These are phyloP conservation scores for Rhexocercosporidium sp. DNA, from an alignment of 2,329 filamentous ascomycete species.

Conservation along the genomic window DNA sequence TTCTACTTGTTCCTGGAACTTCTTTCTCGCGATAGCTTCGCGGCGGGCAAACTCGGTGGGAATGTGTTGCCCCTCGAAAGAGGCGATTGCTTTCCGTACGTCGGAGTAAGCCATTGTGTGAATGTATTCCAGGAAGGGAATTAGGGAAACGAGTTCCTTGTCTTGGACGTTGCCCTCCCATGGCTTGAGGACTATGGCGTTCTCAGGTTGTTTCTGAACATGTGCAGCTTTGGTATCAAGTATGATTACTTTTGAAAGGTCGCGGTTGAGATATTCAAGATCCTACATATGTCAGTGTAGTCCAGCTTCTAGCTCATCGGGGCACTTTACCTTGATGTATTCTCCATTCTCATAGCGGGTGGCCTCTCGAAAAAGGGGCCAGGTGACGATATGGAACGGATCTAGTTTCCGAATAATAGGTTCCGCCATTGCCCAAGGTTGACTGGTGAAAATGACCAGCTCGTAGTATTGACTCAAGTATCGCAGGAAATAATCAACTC, in stretches of 20 bases:
- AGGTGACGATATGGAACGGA: conserved; percentile 92
- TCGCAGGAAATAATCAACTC: conserved; percentile 94
- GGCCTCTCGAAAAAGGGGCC: conserved; percentile 94
- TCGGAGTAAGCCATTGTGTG: conserved; percentile 92
- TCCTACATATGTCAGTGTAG: conserved; percentile 62
- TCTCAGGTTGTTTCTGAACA: conserved; percentile 91
- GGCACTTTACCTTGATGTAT: conserved; percentile 80
- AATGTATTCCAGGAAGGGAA: conserved; percentile 97
- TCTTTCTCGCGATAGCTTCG: conserved; percentile 82
- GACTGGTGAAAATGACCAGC: conserved; percentile 91
- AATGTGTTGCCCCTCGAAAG: conserved; percentile 88
- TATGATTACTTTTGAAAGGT: conserved; percentile 93
- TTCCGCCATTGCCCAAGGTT: conserved; percentile 83
- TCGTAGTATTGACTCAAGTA: conserved; percentile 99
- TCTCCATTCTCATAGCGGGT: conserved; percentile 96
- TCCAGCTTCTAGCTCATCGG: background rate
- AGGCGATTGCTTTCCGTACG: conserved; percentile 83
- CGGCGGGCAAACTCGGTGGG: conserved; percentile 87
- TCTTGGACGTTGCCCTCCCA: conserved; percentile 88
- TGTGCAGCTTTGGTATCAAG: conserved; percentile 86
- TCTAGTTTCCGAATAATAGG: conserved; percentile 92
- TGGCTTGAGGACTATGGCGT: conserved; percentile 88
- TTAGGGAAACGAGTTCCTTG: conserved; percentile 83
- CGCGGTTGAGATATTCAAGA: conserved; percentile 95
- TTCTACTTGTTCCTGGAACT: conserved; percentile 80